Evolutionary conservation across 495 filamentous ascomycete genomes (phyloP).

Genomic region (Penicillium egyptiacum): DNA sequence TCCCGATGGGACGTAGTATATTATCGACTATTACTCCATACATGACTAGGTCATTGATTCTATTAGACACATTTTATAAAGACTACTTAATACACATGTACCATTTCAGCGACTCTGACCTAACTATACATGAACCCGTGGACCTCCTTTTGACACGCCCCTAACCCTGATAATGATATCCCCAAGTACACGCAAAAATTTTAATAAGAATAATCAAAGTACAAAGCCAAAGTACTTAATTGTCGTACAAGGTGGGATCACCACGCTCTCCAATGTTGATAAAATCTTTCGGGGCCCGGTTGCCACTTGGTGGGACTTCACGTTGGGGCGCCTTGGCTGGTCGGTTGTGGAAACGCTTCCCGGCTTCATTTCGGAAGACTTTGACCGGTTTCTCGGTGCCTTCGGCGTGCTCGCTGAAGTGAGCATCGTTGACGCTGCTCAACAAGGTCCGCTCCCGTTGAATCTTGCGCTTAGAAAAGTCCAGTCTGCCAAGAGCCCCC

Average conservation of each 20-base stretch:
- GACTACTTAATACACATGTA: too few relatives aligned
- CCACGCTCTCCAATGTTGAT: constrained; percentile 79
- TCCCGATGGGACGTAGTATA: constrained; percentile 1
- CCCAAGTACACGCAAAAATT: neutral
- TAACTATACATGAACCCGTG: constrained; percentile 17
- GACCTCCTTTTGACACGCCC: neutral
- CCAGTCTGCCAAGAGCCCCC: constrained; percentile 73
- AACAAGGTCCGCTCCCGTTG: constrained; percentile 82
- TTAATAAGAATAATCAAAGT: constrained; percentile 8
- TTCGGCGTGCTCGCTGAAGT: constrained; percentile 61
- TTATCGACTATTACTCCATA: neutral
- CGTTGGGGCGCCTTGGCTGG: constrained; percentile 29
- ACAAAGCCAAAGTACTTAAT: constrained; percentile 44
- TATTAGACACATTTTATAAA: too few relatives aligned
- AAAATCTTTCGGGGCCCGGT: constrained; percentile 71
- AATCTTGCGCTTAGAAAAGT: constrained; percentile 79
- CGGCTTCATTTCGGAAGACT: constrained; percentile 72
- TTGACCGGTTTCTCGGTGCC: constrained; percentile 62
- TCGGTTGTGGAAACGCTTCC: constrained; percentile 43
- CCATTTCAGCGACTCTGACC: constrained; percentile 3
- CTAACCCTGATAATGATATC: neutral
- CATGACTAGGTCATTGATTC: too few relatives aligned
- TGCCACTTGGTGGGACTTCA: constrained; percentile 63
- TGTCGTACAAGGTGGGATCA: constrained; percentile 71
- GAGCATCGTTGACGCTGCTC: constrained; percentile 75